Conservation (phyloP, 345 rosid species). For the Cardamine occulta region DNA sequence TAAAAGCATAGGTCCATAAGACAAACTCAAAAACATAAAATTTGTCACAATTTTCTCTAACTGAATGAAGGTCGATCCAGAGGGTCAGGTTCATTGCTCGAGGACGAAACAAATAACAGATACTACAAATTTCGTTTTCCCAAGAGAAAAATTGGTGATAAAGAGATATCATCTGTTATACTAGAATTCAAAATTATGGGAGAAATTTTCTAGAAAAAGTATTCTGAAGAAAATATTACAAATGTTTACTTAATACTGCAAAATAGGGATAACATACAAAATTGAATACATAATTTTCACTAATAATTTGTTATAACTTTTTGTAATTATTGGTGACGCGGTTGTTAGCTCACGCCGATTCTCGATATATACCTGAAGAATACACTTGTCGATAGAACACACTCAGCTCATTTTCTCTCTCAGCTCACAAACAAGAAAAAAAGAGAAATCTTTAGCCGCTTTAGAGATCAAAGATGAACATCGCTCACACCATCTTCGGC, state of each 20-base stretch:
- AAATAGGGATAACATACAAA: not conserved
- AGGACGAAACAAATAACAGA: conserved; percentile 1
- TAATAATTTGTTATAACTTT: not conserved
- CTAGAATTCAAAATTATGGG: not conserved
- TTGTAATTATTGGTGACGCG: conserved; percentile 22
- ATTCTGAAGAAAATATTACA: not conserved
- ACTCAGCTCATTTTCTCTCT: conserved; percentile 8
- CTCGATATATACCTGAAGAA: conserved; percentile 23
- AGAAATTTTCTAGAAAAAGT: not conserved
- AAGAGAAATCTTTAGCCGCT: conserved; percentile 1
- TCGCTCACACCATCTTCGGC: conserved; percentile 84
- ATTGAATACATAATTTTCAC: not conserved
- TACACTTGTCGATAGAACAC: conserved; percentile 9
- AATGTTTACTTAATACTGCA: not conserved
- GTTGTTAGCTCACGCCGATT: conserved; percentile 15
- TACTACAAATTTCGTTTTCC: not conserved
- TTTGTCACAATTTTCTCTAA: not conserved
- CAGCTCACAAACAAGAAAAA: not conserved
- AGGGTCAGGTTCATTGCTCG: conserved; percentile 24
- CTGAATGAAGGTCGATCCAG: not conserved
- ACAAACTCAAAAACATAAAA: not conserved
- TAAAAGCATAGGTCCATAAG: not conserved
- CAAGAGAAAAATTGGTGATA: not conserved
- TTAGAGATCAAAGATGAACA: conserved; percentile 50
- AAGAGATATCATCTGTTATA: not conserved